Evolutionary conservation across 441 rosid species (phyloP).

Genomic region (Raphanus hybrid): DNA sequence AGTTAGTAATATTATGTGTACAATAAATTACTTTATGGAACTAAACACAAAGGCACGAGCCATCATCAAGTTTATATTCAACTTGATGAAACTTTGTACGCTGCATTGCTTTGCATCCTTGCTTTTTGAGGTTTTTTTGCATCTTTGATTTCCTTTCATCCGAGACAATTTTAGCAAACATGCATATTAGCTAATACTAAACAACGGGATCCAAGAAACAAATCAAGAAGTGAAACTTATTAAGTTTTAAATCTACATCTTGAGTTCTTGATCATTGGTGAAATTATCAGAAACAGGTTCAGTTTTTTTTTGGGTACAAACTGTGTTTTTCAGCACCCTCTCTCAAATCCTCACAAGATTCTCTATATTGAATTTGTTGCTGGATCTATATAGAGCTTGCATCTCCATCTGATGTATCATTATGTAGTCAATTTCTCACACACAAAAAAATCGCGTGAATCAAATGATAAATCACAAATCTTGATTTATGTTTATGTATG

Average conservation of each 20-base stretch:
- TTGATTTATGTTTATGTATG: no score
- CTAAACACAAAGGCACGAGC: no score
- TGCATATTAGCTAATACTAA: slow-evolving; percentile 17
- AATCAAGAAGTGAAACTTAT: no score
- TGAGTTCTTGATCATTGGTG: slow-evolving; percentile 32
- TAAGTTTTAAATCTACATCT: slow-evolving; percentile 29
- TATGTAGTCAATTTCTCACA: slow-evolving; percentile 32
- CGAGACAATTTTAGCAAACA: slow-evolving; percentile 53
- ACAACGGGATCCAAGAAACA: slow-evolving; percentile 5
- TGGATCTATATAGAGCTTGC: slow-evolving; percentile 1
- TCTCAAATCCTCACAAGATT: background rate
- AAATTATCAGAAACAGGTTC: background rate
- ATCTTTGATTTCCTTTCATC: slow-evolving; percentile 42
- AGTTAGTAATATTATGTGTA: no score
- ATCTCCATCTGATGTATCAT: slow-evolving; percentile 49
- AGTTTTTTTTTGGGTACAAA: slow-evolving; percentile 33
- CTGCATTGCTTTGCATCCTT: slow-evolving; percentile 27
- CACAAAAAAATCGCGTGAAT: no score
- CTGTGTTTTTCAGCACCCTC: background rate
- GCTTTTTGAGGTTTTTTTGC: background rate
- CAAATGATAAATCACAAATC: no score
- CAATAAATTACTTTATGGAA: no score
- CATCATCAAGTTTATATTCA: background rate
- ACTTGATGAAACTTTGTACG: slow-evolving; percentile 1
- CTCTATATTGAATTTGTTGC: background rate